These are phyloP conservation scores for Dacryopinax spathularia DNA, from an alignment of 768 basidiomycete species.

Conservation along the genomic window DNA sequence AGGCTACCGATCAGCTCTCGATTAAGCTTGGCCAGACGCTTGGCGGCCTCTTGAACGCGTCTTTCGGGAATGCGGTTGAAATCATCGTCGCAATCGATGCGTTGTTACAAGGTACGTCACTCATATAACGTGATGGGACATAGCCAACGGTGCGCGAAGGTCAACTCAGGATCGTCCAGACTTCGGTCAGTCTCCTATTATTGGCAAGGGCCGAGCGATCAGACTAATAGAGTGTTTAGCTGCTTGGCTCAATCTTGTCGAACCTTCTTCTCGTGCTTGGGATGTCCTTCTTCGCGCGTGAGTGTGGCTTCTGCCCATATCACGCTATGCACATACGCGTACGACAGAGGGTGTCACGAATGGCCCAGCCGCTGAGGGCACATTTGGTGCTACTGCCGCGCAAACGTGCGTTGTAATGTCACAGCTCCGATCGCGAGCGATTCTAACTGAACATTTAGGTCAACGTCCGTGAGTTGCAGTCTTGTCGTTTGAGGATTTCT, in stretches of 20 bases:
- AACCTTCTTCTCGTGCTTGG: constrained; percentile 84
- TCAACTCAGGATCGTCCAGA: constrained; percentile 80
- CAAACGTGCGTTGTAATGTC: constrained; percentile 48
- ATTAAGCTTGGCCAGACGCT: constrained; percentile 67
- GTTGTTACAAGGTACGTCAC: constrained; percentile 48
- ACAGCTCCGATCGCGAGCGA: background rate
- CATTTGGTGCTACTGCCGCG: constrained; percentile 71
- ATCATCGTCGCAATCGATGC: constrained; percentile 84
- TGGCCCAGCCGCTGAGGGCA: constrained; percentile 35
- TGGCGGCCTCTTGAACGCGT: constrained; percentile 72
- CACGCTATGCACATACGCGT: background rate
- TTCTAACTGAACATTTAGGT: background rate
- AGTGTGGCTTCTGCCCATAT: background rate
- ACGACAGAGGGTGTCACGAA: background rate
- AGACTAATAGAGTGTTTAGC: constrained; percentile 27
- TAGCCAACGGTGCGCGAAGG: constrained; percentile 27
- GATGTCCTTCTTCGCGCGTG: constrained; percentile 75
- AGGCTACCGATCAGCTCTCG: constrained; percentile 70
- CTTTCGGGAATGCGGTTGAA: constrained; percentile 31
- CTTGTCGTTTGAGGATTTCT: too few species aligned
- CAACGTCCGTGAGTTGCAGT: background rate
- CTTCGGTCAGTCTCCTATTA: constrained; percentile 42
- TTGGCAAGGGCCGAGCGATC: background rate
- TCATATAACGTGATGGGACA: background rate
- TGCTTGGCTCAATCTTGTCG: constrained; percentile 82